Conservation (phyloP, 345 rosid genomes). For the Eucalyptus dawsonii region DNA sequence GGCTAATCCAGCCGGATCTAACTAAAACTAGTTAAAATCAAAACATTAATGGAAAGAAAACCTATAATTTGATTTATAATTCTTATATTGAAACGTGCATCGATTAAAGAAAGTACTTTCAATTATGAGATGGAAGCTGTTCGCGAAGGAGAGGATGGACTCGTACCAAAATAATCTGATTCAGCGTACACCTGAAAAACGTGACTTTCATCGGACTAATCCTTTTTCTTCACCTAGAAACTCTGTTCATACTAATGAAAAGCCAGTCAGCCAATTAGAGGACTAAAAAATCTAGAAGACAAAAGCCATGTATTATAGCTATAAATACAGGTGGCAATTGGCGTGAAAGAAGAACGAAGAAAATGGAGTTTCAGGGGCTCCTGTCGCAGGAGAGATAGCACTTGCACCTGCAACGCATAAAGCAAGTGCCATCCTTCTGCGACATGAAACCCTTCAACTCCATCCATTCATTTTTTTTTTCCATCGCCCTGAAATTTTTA, state of each 20-base stretch:
- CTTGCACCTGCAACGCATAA: background rate
- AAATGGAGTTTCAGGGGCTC: background rate
- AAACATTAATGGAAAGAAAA: background rate
- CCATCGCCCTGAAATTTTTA: background rate
- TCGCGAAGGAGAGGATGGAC: background rate
- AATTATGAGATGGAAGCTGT: background rate
- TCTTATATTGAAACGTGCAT: background rate
- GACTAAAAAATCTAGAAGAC: background rate
- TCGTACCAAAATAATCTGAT: background rate
- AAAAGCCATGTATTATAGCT: background rate
- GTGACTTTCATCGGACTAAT: background rate
- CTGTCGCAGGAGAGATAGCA: constrained; percentile 11
- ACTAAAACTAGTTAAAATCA: background rate
- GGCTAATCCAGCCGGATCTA: background rate
- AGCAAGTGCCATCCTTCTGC: constrained; percentile 25
- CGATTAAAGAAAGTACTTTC: background rate
- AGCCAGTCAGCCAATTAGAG: background rate
- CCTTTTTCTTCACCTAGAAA: background rate
- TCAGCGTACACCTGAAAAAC: background rate
- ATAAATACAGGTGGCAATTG: background rate
- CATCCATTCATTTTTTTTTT: background rate
- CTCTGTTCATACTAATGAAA: background rate
- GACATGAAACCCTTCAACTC: constrained; percentile 14
- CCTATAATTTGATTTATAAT: background rate
- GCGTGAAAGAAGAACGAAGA: background rate